Base-by-base conservation (phyloP, 352 stramenopile species). In the Phytophthora pini region DNA sequence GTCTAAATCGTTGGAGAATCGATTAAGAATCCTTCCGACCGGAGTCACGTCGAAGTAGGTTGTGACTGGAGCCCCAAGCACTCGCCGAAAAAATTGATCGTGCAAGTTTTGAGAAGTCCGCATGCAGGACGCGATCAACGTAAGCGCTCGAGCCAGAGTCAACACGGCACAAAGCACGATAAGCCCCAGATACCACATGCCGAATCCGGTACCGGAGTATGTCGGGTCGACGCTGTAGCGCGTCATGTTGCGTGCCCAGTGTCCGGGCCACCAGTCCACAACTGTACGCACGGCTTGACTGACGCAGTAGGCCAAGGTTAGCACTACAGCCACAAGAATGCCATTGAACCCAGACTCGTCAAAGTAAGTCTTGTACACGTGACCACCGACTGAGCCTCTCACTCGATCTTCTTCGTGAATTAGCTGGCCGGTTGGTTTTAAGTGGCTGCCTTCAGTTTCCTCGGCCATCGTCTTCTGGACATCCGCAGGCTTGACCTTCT, bases 41-140 rank as follows among this genome's bases (percentile, higher is more conserved):
- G 80, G 80, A 3, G 78, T 88, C 34, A 84, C 63, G 20, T 88
- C 78, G 46, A 87, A 88, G 58, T 86, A 87, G 2, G 15, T 45
- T 10, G 72, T 82, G 0, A 88, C 44, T 5, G 77, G 74, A 8
- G 79, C 79, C 12, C 26, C 22, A 9, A 89, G 34, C 20, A 87
- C 72, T 5, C 74, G 72, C 3, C 68, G 60, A 24, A 82, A 80
- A 10, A 77, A 52, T n/a, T 77, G 61, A 12, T 77, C 53, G 38
- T 82, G 74, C 10, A 82, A 57, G 3, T 64, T 41, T 27, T 59
- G 59, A 0, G 71, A 74, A 4, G 58, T 68, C 3, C 61, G 74
- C 3, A 82, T 38, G 15, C 59, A 80, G 13, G 56, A 57, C 20
- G 71, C 60, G 22, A 78, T 67, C 5, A 80, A 45, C 4, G 76